Evolutionary conservation across 2,329 filamentous ascomycete genomes (phyloP), one percentile per base, ranked within the genome.

Genomic region (Claviceps sp.): DNA sequence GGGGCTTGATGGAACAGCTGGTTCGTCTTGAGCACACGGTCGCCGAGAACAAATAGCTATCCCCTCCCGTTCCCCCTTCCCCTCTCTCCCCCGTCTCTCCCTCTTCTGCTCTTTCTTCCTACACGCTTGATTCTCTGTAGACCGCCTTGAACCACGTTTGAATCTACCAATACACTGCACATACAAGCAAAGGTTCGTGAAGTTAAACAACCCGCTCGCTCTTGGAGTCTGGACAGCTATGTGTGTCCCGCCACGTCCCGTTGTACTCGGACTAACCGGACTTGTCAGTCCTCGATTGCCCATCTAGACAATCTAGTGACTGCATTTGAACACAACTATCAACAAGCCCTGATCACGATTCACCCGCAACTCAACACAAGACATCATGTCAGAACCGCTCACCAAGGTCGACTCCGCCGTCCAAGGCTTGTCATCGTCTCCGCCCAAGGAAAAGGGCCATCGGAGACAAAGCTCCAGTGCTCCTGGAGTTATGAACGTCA

Each of bases 391-490:
- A 56, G 68, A 70, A 68, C 79, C 84, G 63, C 80, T 95, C 67
- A 78, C 80, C 71, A 95, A 94, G 76, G 82, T 95, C 74, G 90
- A 96, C 72, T 95, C 90, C 55, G 89, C 88, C 74, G 82, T 94
- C 65, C 83, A 89, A 66, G 87, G 88, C 70, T 70, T 90, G 62
- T 78, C 81, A 59, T 77, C 79, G 62, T 83, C 82, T 54, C 78
- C 85, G 38, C 74, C 78, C 54, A 79, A 83, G 65, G 83, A 89
- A 67, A 80, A 78, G 65, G 71, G 71, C 58, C 78, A 84, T 65
- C 78, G 84, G 61, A 81, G 89, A 71, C 73, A 76, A 56, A 89
- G 87, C 68, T 91, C 87, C 52, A 80, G 77, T 63, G 78, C 78
- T 46, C 76, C 84, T 56, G 87, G 85, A 60, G 68, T 70, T n/a